Evolutionary conservation across 208 protist species (phyloP).

Genomic region (Leptomonas pyrrhocoris): DNA sequence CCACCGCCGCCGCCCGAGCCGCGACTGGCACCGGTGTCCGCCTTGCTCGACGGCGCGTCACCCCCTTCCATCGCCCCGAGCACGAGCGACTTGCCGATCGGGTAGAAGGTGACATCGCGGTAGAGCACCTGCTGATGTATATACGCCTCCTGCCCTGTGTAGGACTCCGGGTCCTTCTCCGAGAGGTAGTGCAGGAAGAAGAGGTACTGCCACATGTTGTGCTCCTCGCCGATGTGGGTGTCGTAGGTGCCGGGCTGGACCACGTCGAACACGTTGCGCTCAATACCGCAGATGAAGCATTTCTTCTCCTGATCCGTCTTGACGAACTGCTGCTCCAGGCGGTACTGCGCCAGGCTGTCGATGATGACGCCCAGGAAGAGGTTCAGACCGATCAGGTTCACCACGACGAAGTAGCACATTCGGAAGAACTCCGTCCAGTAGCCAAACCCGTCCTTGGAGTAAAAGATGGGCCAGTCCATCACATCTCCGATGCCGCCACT

Average conservation of each 20-base stretch:
- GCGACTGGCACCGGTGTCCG: constrained; percentile 12
- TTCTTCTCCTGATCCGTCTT: constrained; percentile 81
- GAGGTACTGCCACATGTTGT: constrained; percentile 97
- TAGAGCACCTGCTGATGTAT: constrained; percentile 50
- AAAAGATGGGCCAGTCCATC: constrained; percentile 58
- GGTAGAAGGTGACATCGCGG: constrained; percentile 83
- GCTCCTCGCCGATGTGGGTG: constrained; percentile 85
- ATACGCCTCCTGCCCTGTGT: constrained; percentile 87
- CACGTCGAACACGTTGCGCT: constrained; percentile 81
- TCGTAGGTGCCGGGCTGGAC: constrained; percentile 73
- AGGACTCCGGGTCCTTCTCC: constrained; percentile 60
- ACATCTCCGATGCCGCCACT: constrained; percentile 81
- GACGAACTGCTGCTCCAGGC: constrained; percentile 64
- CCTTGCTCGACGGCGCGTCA: constrained; percentile 8
- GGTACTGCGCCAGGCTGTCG: constrained; percentile 85
- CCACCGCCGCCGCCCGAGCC: constrained; percentile 1
- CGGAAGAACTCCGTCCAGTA: constrained; percentile 93
- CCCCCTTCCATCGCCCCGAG: constrained; percentile 37
- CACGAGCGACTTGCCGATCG: constrained; percentile 59
- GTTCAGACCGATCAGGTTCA: constrained; percentile 84
- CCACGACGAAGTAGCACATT: constrained; percentile 83
- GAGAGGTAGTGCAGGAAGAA: constrained; percentile 90
- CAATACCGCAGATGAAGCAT: constrained; percentile 94
- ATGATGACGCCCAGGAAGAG: constrained; percentile 96
- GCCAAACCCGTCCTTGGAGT: constrained; percentile 54